Conservation (phyloP, 202 grass and related monocot genomes). For the Setaria viridis region DNA sequence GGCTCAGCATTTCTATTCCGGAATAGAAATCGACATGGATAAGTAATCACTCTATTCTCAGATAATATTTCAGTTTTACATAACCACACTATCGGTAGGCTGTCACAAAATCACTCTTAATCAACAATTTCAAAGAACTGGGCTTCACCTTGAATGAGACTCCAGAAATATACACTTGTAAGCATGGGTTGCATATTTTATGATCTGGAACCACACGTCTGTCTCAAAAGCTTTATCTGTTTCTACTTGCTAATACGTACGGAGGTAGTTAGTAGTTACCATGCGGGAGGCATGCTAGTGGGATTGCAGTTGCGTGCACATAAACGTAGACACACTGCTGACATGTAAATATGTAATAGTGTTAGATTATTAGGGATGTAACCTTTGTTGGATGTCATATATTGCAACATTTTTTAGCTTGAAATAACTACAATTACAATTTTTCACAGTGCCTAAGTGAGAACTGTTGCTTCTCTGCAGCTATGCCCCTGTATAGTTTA, state of each 20-base stretch:
- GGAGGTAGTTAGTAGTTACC: constrained; percentile 10
- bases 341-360: background rate
- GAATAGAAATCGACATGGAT: constrained; percentile 73
- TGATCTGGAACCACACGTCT: background rate
- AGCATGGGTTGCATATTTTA: background rate
- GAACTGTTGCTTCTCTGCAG: constrained; percentile 14
- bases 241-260: background rate
- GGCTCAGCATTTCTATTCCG: constrained; percentile 86
- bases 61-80: constrained; percentile 8
- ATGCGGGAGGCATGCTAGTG: background rate
- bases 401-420: background rate
- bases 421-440: background rate
- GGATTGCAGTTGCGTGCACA: background rate
- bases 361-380: background rate
- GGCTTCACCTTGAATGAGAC: background rate
- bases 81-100: background rate
- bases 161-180: background rate
- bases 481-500: constrained; percentile 16
- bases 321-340: background rate
- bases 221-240: background rate
- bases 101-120: constrained; percentile 19
- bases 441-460: background rate
- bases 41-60: constrained; percentile 53
- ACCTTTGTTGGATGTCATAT: background rate
- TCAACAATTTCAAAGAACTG: background rate